Evolutionary conservation across 768 basidiomycete species (phyloP), one percentile per base, ranked within the genome.

Genomic region (Psilocybe tampanensis): DNA sequence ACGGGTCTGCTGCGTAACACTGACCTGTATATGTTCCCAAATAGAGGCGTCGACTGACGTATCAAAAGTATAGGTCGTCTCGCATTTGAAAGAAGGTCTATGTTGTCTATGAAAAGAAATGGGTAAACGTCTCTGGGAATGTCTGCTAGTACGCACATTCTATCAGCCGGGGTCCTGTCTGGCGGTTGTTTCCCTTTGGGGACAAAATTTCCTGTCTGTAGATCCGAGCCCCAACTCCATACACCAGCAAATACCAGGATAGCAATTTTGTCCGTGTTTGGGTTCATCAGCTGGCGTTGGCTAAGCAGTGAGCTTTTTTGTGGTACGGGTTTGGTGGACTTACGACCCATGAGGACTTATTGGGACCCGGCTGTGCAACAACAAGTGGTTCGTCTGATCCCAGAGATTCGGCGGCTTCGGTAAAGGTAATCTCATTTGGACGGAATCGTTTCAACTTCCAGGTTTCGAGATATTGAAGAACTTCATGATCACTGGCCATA

Each of bases 191-290:
- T 18, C 1, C 52, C 52, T n/a, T 26, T 3, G 0, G 58, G 58
- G 2, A 59, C 58, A n/a, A 48, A 49, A 33, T 59, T 59, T 11
- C 58, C 58, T 2, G 58, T 59, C 17, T 49, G 39, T 1, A 59
- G 26, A 22, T 53, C 42, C 17, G 8, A n/a, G 8, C 17, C 22
- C 42, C 45, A 54, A 4, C 13, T 15, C 52, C 52, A 59, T 9
- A 53, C 24, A 3, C 52, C 52, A 18, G 58, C 43, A 34, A 48
- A 39, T 11, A 39, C 36, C 12, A 59, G 15, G 15, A 50, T 21
- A 0, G 58, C 58, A 0, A 49, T 24, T 45, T 49, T 43, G 15
- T 39, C 24, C 8, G 57, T 59, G 2, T 23, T 21, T 18, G 44
- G 29, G 2, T 47, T 33, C 17, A 39, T 47, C 8, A 47, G 3